Conservation (phyloP, 768 basidiomycete genomes). For the Podaxis mareebaensis region DNA sequence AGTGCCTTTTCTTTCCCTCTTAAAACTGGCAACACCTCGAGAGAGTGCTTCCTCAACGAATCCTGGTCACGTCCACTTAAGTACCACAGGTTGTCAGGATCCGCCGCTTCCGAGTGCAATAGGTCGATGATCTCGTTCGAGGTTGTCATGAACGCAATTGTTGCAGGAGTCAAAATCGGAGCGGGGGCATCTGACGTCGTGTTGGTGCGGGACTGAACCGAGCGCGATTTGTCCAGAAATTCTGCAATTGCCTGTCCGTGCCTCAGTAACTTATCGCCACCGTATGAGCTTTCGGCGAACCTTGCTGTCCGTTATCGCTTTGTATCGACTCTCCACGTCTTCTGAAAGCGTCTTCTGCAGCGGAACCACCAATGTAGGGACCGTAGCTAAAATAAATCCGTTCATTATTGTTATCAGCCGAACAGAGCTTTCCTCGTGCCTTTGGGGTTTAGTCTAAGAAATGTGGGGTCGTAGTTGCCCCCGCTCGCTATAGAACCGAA, state of each 20-base stretch:
- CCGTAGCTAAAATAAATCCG: conserved; percentile 49
- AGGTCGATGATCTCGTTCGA: conserved; percentile 57
- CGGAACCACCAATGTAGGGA: conserved; percentile 87
- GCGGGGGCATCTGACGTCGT: conserved; percentile 75
- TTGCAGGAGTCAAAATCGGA: conserved; percentile 76
- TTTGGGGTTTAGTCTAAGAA: conserved; percentile 75
- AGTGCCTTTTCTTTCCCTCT: conserved; percentile 51
- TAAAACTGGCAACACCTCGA: conserved; percentile 41
- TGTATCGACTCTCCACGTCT: conserved; percentile 78
- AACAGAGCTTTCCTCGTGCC: conserved; percentile 41
- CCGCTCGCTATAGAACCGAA: conserved; percentile 55
- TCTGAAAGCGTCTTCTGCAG: conserved; percentile 67
- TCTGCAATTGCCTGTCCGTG: conserved; percentile 63
- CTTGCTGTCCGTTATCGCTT: conserved; percentile 75
- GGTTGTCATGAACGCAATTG: conserved; percentile 63
- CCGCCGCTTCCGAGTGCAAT: conserved; percentile 61
- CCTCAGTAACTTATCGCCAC: background rate
- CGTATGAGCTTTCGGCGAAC: conserved; percentile 33
- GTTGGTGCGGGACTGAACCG: conserved; percentile 61
- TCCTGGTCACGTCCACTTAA: conserved; percentile 59
- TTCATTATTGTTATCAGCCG: background rate
- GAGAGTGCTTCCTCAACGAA: conserved; percentile 51
- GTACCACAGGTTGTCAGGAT: conserved; percentile 61
- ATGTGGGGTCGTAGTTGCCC: conserved; percentile 76
- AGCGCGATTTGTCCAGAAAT: conserved; percentile 84